Base-by-base conservation (phyloP, 176 grass and related monocot species). In the Carex littledalei region DNA sequence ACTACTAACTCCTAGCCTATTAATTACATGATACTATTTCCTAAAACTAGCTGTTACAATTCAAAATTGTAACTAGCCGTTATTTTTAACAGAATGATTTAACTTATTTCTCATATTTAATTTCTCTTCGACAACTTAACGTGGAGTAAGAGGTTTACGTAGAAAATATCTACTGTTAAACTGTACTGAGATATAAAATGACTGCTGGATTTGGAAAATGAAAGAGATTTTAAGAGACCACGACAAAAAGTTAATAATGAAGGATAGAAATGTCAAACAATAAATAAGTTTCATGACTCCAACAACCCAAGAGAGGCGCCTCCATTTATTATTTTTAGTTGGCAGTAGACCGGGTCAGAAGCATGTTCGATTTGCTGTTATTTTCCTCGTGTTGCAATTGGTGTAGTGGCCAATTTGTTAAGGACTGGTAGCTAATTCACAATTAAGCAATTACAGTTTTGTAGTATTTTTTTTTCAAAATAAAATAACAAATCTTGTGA, bases 281-380 rank as follows among this genome's bases (percentile, higher is more conserved):
- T 89, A 85, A 89, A 89, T 89, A 84, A 79, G 83, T 89, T 89
- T 67, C 75, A 85, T 89, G 74, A 67, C 75, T 84, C 87, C 87
- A 89, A 81, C 76, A 84, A 89, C 82, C 87, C 77, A 50, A 81
- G 74, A 85, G 83, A 85, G 74, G 76, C 62, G 63, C 82, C 83
- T 81, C 74, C 49, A 89, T 89, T 89, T 89, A 89, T 89, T 81
- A 67, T 71, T 85, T 84, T 72, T 62, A 63, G 82, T 81, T 85
- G 81, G 62, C 53, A 89, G 82, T 89, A 79, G 74, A 73, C 61
- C 58, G 58, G 37, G 11, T 66, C 80, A 83, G 80, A 67, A 67
- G 15, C 13, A 26, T 31, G 59, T 26, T 15, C 35, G 80, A 83
- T 83, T 39, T 32, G 14, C 62, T 83, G 57, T 82, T 22, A n/a